Evolutionary conservation across 208 protist species (phyloP).

Genomic region (Wallacemonas collosoma): DNA sequence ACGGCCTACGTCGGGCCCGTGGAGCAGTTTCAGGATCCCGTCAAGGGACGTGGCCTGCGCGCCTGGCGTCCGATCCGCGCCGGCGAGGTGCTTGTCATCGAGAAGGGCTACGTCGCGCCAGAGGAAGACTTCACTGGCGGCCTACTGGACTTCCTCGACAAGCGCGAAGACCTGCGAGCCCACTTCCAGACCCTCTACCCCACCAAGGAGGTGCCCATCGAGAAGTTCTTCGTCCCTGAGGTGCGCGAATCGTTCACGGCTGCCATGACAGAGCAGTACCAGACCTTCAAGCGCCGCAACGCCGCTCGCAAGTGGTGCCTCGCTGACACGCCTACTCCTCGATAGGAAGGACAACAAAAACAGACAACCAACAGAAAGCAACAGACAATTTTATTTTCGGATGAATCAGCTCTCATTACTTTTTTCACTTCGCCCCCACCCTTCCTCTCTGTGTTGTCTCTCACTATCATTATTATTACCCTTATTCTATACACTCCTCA

Average conservation of each 20-base stretch:
- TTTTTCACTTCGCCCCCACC: no score
- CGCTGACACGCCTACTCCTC: neutral
- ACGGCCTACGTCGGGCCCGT: neutral
- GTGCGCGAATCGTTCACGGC: constrained; percentile 13
- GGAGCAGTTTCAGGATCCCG: neutral
- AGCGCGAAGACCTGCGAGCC: neutral
- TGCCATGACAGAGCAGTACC: constrained; percentile 13
- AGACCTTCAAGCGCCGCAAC: constrained; percentile 3
- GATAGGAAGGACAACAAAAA: no score
- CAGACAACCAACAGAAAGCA: no score
- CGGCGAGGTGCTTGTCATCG: constrained; percentile 12
- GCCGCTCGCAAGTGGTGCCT: neutral
- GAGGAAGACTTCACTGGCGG: constrained; percentile 7
- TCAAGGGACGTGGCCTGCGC: constrained; percentile 9
- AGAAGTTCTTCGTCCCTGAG: neutral
- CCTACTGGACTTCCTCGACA: constrained; percentile 7
- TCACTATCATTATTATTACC: neutral
- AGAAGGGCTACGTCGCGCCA: constrained; percentile 11
- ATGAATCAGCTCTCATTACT: no score
- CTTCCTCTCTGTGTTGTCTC: neutral
- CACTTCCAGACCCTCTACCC: constrained; percentile 9
- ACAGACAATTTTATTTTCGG: no score
- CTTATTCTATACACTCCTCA: neutral
- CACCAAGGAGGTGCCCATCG: constrained; percentile 7
- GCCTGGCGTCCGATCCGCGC: constrained; percentile 5